Evolutionary conservation across 1,284 basidiomycete species (phyloP), one percentile per base, ranked within the genome.

Genomic region (Ustilago vetiveriae): DNA sequence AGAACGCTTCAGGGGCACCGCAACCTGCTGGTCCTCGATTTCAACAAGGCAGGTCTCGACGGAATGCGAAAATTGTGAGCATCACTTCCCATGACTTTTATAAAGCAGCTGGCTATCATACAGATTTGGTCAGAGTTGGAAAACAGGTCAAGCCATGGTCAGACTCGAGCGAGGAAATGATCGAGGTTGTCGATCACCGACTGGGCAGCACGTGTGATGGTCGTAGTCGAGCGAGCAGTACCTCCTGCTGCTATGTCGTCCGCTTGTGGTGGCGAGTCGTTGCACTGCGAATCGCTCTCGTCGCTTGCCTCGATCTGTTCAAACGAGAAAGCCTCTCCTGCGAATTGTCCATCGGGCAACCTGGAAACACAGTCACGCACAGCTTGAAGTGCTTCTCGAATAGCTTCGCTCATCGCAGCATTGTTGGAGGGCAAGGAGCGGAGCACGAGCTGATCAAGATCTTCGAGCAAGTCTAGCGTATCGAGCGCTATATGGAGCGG

Each of bases 401-500:
- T 48, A n/a, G 54, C 54, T 2, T 47, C 38, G 0, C 36, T 41
- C 14, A 44, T 5, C 10, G 30, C 45, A 14, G 37, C 37, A 9
- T 21, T 35, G 17, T 19, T 19, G 6, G 41, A 3, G 7, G 39
- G 43, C 1, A 40, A 32, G 38, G 51, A 39, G 4, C 48, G 38
- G 2, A 56, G 37, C 19, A 59, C 47, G 32, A 66, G 36, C 29
- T 40, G 40, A 26, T 69, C 44, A 7, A 65, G 49, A n/a, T 70
- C 67, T 16, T 70, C 67, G 19, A 70, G 57, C 44, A 70, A 36
- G 33, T 70, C 67, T 9, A 70, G 49, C 30, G 60, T 60, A 26
- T 65, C 60, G 14, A 70, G 53, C 7, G 60, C 67, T 22, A 70
- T 56, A 29, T 65, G 67, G 9, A 70, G 40, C n/a, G 56, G 55